Percentiles rank a stretch among this genome's conserved stretches.
Evolutionary conservation across 345 rosid species (phyloP).

Genomic region (Sisymbrium altissimum): DNA sequence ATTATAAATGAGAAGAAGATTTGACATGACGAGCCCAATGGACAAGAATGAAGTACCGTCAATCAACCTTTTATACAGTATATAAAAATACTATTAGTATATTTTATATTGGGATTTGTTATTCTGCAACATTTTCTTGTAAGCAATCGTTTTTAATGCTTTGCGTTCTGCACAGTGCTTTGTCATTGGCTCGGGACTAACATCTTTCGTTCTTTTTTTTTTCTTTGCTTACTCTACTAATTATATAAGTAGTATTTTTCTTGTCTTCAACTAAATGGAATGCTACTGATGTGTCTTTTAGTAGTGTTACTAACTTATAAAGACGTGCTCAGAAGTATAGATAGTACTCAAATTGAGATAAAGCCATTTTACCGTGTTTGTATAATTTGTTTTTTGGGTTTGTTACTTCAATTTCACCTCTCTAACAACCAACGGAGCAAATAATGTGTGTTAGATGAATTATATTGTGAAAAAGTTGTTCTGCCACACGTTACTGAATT

Average conservation of each 20-base stretch:
- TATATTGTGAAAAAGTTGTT: background rate
- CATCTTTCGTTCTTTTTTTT: background rate
- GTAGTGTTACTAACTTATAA: background rate
- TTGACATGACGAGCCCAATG: slow-evolving; percentile 36
- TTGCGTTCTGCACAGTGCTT: slow-evolving; percentile 27
- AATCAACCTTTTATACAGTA: slow-evolving; percentile 24
- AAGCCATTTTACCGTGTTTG: background rate
- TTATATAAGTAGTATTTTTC: background rate
- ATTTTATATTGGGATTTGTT: slow-evolving; percentile 28
- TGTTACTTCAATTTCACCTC: slow-evolving; percentile 4
- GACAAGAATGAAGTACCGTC: slow-evolving; percentile 41
- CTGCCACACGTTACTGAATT: background rate
- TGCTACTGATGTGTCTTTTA: background rate
- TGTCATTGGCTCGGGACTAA: slow-evolving; percentile 22
- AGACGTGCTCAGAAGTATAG: background rate
- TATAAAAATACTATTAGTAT: background rate
- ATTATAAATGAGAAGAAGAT: slow-evolving; percentile 15
- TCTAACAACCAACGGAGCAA: slow-evolving; percentile 3
- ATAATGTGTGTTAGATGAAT: background rate
- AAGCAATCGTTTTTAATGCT: slow-evolving; percentile 34
- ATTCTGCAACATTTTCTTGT: slow-evolving; percentile 33
- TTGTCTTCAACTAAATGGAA: slow-evolving; percentile 24
- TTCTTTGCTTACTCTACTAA: background rate
- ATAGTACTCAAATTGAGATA: background rate
- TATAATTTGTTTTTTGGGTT: background rate